Evolutionary conservation across 2,329 filamentous ascomycete species (phyloP), one percentile per base, ranked within the genome.

Genomic region (Fusarium sambucinum): DNA sequence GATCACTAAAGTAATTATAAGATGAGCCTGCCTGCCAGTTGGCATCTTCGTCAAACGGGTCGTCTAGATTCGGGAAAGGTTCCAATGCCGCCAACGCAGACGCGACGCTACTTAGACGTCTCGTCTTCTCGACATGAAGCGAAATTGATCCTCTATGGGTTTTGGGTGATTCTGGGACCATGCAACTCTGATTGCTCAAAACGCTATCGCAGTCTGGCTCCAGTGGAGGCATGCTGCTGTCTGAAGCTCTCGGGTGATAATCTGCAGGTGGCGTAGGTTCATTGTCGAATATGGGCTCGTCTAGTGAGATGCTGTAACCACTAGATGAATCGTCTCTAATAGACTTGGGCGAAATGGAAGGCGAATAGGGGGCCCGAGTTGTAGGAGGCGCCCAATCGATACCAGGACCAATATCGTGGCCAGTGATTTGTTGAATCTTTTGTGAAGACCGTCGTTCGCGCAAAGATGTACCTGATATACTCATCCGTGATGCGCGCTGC

Each of bases 371-470:
- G 37, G 37, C 25, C 29, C 55, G 23, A 33, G 50, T 25, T 42
- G 53, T 29, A 55, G 67, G 37, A 19, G 63, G 27, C 6, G 55
- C 54, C 63, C 69, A 73, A 45, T 74, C 72, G 16, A 62, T 42
- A 19, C 46, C 47, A 19, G 76, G 62, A 46, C 76, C 74, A n/a
- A 82, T 44, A 40, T 81, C 78, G 29, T 79, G 73, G 2, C 81
- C 82, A 7, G 75, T 83, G 16, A 84, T 75, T 66, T 82, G 80
- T 33, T 77, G 75, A 41, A 83, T 74, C 72, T 84, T 84, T 42
- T 74, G 73, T 0, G 77, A 76, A 0, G 81, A 79, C 2, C 75
- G 72, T 12, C 66, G 70, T 21, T 71, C 68, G 23, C 69, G 60
- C 13, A 69, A 57, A 27, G 71, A 59, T 33, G 52, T 68, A 5